phyloP scores from a whole-genome alignment of 306 rosid species.

The Abrus pulchellus region DNA sequence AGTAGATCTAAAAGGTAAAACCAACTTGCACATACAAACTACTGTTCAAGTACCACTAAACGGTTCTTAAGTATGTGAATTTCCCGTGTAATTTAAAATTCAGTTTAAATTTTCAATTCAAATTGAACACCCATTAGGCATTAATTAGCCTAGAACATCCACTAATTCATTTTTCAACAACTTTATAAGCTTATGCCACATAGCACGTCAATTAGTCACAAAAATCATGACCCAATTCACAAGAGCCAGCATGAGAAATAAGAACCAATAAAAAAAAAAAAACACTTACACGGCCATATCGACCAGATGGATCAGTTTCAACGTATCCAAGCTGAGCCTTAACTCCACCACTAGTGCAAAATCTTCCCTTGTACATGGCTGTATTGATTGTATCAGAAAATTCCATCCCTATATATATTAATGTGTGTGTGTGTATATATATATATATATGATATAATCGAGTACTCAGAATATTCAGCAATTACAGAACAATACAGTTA shows the following conservation, averaged over 20 bases:
- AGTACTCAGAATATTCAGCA: background rate
- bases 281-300: conserved; percentile 86
- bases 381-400: background rate
- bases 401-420: background rate
- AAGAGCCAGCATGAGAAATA: background rate
- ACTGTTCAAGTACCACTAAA: conserved; percentile 3
- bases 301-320: conserved; percentile 89
- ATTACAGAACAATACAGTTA: background rate
- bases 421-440: too few species aligned
- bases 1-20: background rate
- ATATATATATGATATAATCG: background rate
- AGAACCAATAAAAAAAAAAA: conserved; percentile 10
- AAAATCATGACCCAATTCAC: background rate
- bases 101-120: background rate
- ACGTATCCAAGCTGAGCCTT: conserved; percentile 62
- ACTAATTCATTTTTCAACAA: background rate
- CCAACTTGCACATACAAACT: conserved; percentile 3
- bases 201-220: background rate
- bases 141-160: background rate
- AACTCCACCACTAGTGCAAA: conserved; percentile 48
- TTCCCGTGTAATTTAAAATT: background rate
- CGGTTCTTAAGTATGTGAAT: background rate
- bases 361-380: conserved; percentile 61
- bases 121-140: background rate
- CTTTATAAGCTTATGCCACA: conserved; percentile 5